These are phyloP conservation scores for Scalesia atractyloides DNA, from an alignment of 129 eudicot species.

Conservation along the genomic window DNA sequence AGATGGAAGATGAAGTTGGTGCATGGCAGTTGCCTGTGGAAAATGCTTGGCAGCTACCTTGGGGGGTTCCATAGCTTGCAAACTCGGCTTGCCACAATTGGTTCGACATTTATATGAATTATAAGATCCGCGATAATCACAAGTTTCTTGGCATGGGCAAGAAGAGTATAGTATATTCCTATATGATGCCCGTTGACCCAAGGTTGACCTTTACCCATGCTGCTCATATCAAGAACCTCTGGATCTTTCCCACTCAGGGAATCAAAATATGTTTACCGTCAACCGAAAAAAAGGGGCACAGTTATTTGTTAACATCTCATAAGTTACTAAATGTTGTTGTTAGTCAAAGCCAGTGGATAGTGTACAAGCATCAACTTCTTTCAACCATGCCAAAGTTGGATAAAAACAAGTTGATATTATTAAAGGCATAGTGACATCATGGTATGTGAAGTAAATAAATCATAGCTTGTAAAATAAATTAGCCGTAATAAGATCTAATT, in stretches of 20 bases:
- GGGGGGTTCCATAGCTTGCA: slow-evolving; percentile 96
- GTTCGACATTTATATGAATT: slow-evolving; percentile 66
- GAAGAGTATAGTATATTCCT: slow-evolving; percentile 88
- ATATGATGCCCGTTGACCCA: slow-evolving; percentile 98
- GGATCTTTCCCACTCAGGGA: slow-evolving; percentile 76
- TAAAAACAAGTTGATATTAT: too few relatives aligned
- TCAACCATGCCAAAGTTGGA: too few relatives aligned
- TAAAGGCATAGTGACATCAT: too few relatives aligned
- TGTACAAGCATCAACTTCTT: too few relatives aligned
- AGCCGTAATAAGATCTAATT: too few relatives aligned
- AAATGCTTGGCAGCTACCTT: slow-evolving; percentile 75
- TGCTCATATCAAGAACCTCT: slow-evolving; percentile 65
- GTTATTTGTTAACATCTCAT: too few relatives aligned
- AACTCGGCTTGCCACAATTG: slow-evolving; percentile 85
- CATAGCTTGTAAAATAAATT: too few relatives aligned
- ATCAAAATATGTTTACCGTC: too few relatives aligned
- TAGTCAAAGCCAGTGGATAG: too few relatives aligned
- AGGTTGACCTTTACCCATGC: slow-evolving; percentile 91
- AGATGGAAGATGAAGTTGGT: slow-evolving; percentile 56
- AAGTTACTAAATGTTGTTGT: too few relatives aligned
- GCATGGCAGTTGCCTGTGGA: slow-evolving; percentile 86
- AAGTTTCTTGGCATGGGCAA: slow-evolving; percentile 59
- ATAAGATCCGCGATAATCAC: slow-evolving; percentile 85
- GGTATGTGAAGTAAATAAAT: too few relatives aligned
- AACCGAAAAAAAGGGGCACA: too few relatives aligned